Evolutionary conservation across 305 asterid species (phyloP).

Genomic region (Fraxinus velutina): DNA sequence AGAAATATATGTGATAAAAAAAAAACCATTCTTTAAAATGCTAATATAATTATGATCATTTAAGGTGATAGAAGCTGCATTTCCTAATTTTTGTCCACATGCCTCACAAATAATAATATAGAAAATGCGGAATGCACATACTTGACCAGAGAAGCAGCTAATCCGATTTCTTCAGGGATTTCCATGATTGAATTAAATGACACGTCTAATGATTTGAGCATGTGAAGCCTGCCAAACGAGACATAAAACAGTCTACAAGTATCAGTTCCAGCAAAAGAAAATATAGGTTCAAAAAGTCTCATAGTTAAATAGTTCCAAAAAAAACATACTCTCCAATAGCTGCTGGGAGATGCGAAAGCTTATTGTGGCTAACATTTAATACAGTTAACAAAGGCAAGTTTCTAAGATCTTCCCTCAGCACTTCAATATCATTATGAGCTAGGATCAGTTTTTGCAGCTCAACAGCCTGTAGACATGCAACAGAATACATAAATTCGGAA

Average conservation of each 20-base stretch:
- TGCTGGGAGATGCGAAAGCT: slow-evolving; percentile 70
- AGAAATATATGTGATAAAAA: background rate
- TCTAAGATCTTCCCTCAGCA: slow-evolving; percentile 71
- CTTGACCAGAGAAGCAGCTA: slow-evolving; percentile 79
- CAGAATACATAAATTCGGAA: slow-evolving; percentile 2
- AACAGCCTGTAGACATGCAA: slow-evolving; percentile 58
- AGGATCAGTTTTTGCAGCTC: slow-evolving; percentile 91
- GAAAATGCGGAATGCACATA: slow-evolving; percentile 36
- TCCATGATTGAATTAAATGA: slow-evolving; percentile 59
- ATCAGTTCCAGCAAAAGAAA: slow-evolving; percentile 19
- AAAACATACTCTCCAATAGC: slow-evolving; percentile 86
- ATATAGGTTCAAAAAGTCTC: background rate
- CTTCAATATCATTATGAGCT: slow-evolving; percentile 83
- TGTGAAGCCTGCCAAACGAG: slow-evolving; percentile 57
- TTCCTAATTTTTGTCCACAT: slow-evolving; percentile 7
- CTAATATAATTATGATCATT: background rate
- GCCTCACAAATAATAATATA: slow-evolving; percentile 16
- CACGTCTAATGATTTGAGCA: slow-evolving; percentile 74
- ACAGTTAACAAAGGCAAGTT: slow-evolving; percentile 65
- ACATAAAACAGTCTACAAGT: slow-evolving; percentile 18
- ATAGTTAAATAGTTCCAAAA: slow-evolving; percentile 12
- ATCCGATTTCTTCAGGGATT: slow-evolving; percentile 80
- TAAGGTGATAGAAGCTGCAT: slow-evolving; percentile 12
- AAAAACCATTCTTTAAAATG: background rate
- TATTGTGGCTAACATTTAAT: slow-evolving; percentile 78